These are phyloP conservation scores for Fusarium tanahbumbuense DNA, from an alignment of 2,329 filamentous ascomycete genomes.

Conservation along the genomic window DNA sequence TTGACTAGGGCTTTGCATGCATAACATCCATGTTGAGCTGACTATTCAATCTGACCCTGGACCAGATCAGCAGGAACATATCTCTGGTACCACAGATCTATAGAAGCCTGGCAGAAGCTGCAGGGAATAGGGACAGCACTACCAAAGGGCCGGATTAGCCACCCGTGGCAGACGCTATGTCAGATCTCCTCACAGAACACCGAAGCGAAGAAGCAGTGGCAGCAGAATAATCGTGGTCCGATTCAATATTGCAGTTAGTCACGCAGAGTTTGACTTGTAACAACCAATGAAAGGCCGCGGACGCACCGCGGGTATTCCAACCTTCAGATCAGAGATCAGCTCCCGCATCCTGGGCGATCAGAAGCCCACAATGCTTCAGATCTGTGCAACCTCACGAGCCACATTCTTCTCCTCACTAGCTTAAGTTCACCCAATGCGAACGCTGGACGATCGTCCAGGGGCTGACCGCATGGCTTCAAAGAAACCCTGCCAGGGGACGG, in stretches of 20 bases:
- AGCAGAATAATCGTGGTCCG: background rate
- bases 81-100: background rate
- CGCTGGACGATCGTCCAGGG: background rate
- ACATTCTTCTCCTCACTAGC: background rate
- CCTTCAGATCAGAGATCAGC: background rate
- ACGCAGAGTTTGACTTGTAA: background rate
- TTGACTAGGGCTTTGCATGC: background rate
- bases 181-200: background rate
- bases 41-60: background rate
- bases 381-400: conserved; percentile 22
- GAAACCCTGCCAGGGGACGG: conserved; percentile 5
- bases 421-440: conserved; percentile 1
- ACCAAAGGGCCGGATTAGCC: background rate
- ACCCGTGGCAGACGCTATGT: background rate
- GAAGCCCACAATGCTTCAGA: conserved; percentile 22
- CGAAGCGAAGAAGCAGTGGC: background rate
- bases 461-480: conserved; percentile 8
- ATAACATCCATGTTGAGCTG: background rate
- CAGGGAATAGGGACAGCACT: background rate
- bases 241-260: background rate
- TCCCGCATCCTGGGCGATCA: conserved; percentile 5
- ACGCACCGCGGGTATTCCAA: background rate
- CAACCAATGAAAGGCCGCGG: conserved; percentile 9
- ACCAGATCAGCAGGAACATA: background rate
- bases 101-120: background rate